Evolutionary conservation across 768 basidiomycete species (phyloP).

Genomic region (Tylopilus plumbeoviolaceoides): DNA sequence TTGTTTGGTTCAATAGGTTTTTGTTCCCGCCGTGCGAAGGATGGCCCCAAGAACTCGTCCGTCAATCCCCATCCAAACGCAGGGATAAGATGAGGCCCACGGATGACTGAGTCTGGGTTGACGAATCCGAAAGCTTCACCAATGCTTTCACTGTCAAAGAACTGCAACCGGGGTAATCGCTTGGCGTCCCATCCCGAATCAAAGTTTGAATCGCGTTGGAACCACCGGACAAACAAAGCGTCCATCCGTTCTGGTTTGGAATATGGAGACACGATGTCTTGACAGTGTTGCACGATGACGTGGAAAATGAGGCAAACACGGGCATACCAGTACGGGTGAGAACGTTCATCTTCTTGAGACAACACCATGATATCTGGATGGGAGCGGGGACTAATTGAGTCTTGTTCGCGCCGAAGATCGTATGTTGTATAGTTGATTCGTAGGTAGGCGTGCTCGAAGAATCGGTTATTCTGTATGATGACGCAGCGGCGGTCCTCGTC

Average conservation of each 20-base stretch:
- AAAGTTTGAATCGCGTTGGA: not conserved
- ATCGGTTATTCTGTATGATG: constrained; percentile 17
- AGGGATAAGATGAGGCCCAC: no score
- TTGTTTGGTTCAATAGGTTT: no score
- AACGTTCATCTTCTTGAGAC: not conserved
- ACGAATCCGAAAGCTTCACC: no score
- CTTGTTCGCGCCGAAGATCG: constrained; percentile 28
- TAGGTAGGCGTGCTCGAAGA: constrained; percentile 6
- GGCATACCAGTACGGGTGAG: not conserved
- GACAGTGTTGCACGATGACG: not conserved
- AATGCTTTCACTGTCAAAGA: no score
- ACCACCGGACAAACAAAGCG: not conserved
- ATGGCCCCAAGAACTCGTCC: no score
- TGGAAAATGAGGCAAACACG: no score
- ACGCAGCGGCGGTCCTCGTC: constrained; percentile 22
- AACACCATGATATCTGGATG: constrained; percentile 34
- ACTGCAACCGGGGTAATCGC: no score
- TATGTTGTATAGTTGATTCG: constrained; percentile 31
- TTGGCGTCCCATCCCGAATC: no score
- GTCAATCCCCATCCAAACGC: no score
- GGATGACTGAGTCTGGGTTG: no score
- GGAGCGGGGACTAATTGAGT: constrained; percentile 35
- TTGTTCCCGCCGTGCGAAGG: no score
- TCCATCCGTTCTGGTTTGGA: not conserved
- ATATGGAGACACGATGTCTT: not conserved